Conservation (phyloP, 306 rosid genomes). For the Quercus aquifolioides region DNA sequence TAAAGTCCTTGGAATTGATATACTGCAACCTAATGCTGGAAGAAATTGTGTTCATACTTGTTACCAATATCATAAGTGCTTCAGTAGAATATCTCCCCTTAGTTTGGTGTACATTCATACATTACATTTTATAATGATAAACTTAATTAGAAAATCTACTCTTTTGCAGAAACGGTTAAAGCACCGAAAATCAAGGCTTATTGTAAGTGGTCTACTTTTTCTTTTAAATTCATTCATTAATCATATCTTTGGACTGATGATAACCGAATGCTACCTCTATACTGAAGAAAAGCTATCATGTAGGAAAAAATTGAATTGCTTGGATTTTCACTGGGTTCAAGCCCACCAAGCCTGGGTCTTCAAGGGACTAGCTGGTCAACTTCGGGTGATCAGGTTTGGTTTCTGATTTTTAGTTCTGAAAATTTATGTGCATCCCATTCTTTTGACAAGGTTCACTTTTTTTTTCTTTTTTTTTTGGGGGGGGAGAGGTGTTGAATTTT, state of each 20-base stretch:
- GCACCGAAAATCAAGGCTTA: slow-evolving; percentile 71
- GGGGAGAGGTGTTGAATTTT: background rate
- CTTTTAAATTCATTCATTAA: background rate
- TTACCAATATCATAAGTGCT: background rate
- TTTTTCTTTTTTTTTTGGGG: background rate
- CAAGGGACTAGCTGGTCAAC: slow-evolving; percentile 91
- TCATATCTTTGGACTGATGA: slow-evolving; percentile 15
- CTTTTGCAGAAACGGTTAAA: slow-evolving; percentile 70
- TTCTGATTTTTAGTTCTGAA: slow-evolving; percentile 25
- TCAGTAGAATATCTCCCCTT: background rate
- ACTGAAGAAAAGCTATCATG: slow-evolving; percentile 28
- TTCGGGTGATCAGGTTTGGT: slow-evolving; percentile 67
- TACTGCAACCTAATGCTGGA: background rate
- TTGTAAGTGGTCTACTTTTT: slow-evolving; percentile 50
- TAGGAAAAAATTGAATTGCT: slow-evolving; percentile 84
- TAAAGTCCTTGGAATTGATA: background rate
- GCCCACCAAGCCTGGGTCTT: slow-evolving; percentile 84
- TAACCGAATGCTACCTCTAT: slow-evolving; percentile 11
- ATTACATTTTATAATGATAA: background rate
- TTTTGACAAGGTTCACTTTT: background rate
- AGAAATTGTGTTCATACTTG: background rate
- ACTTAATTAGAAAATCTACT: slow-evolving; percentile 18
- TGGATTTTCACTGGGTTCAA: slow-evolving; percentile 77
- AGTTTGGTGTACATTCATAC: background rate
- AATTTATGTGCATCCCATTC: background rate